These are phyloP conservation scores for Microdochium nivale DNA, from an alignment of 2,329 filamentous ascomycete species.

Conservation along the genomic window DNA sequence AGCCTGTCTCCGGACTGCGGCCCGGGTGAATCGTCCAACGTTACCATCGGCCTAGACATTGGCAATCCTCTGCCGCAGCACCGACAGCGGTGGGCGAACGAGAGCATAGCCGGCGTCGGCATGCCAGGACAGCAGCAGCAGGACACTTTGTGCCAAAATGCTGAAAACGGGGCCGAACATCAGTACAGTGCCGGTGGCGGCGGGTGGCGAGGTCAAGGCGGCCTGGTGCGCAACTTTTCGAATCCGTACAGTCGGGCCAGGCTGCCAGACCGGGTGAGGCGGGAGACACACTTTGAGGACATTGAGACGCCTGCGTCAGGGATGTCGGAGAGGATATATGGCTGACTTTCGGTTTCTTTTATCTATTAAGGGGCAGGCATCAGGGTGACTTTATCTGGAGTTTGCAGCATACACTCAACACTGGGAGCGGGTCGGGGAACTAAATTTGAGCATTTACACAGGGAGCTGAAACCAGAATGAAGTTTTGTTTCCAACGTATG, in stretches of 20 bases:
- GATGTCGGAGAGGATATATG: slow-evolving; percentile 1
- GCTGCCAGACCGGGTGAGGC: neutral
- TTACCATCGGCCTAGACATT: neutral
- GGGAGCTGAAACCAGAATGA: neutral
- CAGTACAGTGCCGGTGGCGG: neutral
- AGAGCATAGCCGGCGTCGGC: neutral
- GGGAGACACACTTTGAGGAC: neutral
- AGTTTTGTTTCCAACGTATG: neutral
- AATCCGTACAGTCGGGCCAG: neutral
- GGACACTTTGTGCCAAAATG: too few species aligned
- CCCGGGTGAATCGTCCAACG: neutral
- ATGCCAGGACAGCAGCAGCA: neutral
- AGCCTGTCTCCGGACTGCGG: neutral
- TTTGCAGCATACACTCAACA: neutral
- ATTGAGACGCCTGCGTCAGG: neutral
- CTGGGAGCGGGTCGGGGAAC: neutral
- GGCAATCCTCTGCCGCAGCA: neutral
- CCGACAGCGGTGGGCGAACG: neutral
- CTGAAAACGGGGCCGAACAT: too few species aligned
- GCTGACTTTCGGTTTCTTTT: neutral
- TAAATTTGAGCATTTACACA: neutral
- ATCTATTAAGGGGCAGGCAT: too few species aligned
- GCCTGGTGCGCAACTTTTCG: neutral
- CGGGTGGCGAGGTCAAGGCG: neutral
- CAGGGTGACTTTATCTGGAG: neutral